Base-by-base conservation (phyloP, 345 rosid species). In the Eutrema yunnanense region DNA sequence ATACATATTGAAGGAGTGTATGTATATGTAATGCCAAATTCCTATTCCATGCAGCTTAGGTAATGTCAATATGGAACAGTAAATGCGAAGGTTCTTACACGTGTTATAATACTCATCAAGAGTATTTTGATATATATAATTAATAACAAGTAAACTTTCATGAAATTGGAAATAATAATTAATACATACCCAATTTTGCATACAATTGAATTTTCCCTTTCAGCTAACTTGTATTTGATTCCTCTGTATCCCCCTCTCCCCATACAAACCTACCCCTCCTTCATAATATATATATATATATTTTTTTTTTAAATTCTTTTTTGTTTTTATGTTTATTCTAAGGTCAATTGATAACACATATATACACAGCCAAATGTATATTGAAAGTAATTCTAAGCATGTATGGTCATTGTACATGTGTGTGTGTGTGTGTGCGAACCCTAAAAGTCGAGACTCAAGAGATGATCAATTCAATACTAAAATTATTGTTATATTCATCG, bases 141-240 rank as follows among this genome's bases (percentile, higher is more conserved):
- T 32, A 4, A 52, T 42, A 43, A 34, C 2, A 42, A 43, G 9
- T 22, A 63, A 34, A 26, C 26, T 41, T 12, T 53, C 46, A 41
- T 11, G 34, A 44, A 43, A 44, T 6, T 43, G 16, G 42, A n/a
- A 34, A 36, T 30, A 55, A 56, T 33, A 37, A 38, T 64, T 11
- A 64, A 48, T 66, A 58, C 69, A 75, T 54, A 46, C 43, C 63
- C 57, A 60, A 44, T 52, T 68, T 42, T 68, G 54, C 69, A 52
- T 61, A 66, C 78, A 41, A 60, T 51, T 67, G 69, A 60, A 60
- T 74, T 13, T 66, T 51, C 30, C 30, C 52, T 40, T 47, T 16
- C 50, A 73, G 59, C 41, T 46, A 56, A 65, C 59, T 65, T 55
- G 36, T 16, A 48, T 13, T 62, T 73, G 62, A 74, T 67, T 58